Percentiles rank a stretch among this genome's conserved stretches.
Evolutionary conservation across 768 basidiomycete genomes (phyloP).

Genomic region (Rhizopogon vulgaris): DNA sequence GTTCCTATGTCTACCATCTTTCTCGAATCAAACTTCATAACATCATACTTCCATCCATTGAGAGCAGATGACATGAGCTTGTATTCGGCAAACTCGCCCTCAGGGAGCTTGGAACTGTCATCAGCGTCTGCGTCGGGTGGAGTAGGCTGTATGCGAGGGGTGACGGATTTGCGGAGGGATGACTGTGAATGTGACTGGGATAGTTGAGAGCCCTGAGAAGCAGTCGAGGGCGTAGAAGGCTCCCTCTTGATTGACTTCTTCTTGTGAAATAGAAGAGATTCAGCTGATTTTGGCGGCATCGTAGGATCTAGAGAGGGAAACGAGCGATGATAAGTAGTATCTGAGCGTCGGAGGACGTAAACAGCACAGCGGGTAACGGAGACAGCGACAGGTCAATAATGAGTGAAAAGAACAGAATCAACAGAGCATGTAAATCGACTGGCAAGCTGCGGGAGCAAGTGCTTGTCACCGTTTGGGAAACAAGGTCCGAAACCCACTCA

Average conservation of each 20-base stretch:
- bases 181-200: constrained; percentile 3
- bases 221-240: constrained; percentile 10
- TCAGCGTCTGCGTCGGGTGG: constrained; percentile 39
- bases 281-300: constrained; percentile 30
- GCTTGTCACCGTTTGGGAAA: background rate
- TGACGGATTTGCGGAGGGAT: constrained; percentile 31
- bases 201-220: constrained; percentile 8
- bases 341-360: too few relatives aligned
- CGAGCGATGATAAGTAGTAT: background rate
- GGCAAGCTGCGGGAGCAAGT: background rate
- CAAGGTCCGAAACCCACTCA: background rate
- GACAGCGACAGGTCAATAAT: background rate
- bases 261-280: constrained; percentile 61
- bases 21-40: constrained; percentile 85
- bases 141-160: constrained; percentile 35
- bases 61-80: constrained; percentile 72
- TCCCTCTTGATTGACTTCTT: constrained; percentile 31
- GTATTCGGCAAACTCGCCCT: constrained; percentile 69
- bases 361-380: background rate
- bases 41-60: constrained; percentile 87
- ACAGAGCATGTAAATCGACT: background rate
- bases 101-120: constrained; percentile 50
- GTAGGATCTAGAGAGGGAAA: background rate
- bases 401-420: background rate
- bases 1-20: constrained; percentile 61